Conservation (phyloP, 2,329 filamentous ascomycete species). For the Penicillium sp. region DNA sequence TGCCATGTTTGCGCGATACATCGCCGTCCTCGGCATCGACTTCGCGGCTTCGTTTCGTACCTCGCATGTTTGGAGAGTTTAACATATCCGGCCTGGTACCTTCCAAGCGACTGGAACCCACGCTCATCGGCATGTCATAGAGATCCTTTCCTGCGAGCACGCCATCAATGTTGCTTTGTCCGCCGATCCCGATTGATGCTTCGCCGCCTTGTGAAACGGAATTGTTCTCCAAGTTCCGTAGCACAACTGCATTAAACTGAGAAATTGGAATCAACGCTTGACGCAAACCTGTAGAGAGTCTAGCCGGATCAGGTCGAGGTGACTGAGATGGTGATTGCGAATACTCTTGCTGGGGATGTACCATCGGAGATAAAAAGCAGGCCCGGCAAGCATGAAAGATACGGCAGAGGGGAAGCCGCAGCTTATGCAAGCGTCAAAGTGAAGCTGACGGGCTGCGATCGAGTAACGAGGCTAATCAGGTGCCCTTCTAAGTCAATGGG, state of each 20-base stretch:
- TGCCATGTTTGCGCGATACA: conserved; percentile 34
- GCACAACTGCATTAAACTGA: too few species aligned
- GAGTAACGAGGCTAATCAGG: not conserved
- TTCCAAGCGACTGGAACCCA: conserved; percentile 1
- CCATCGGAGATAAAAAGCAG: conserved; percentile 4
- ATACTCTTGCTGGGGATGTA: conserved; percentile 9
- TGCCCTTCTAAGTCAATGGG: not conserved
- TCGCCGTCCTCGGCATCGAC: conserved; percentile 12
- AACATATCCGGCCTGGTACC: conserved; percentile 5
- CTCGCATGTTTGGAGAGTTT: conserved; percentile 2
- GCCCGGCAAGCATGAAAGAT: not conserved
- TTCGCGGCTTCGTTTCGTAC: conserved; percentile 15
- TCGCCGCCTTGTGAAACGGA: too few species aligned
- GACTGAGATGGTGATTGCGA: conserved; percentile 2
- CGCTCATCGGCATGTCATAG: conserved; percentile 19
- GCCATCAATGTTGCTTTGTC: not conserved
- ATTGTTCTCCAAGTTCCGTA: too few species aligned
- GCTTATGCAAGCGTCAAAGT: not conserved
- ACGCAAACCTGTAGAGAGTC: not conserved
- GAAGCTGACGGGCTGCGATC: not conserved
- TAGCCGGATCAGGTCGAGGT: not conserved
- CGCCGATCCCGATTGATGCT: too few species aligned
- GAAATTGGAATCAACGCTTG: too few species aligned
- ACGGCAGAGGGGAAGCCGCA: not conserved
- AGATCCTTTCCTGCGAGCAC: conserved; percentile 6